phyloP scores from a whole-genome alignment of 129 eudicot genomes.

The Chrysanthemum lavandulifolium region DNA sequence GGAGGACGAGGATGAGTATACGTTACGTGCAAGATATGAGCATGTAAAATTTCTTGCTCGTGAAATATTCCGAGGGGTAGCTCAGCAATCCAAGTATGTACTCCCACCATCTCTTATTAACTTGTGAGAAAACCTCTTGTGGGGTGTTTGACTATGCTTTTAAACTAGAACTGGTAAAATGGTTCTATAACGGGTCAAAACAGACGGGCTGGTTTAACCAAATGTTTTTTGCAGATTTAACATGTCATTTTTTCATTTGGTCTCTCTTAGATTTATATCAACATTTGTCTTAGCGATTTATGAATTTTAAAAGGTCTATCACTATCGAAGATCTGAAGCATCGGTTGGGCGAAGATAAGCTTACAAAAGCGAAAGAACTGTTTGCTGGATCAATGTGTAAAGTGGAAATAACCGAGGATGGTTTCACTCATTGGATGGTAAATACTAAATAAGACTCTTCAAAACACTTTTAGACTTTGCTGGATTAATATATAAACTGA shows the following conservation, averaged over 20 bases:
- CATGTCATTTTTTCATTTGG: neutral
- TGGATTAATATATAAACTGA: neutral
- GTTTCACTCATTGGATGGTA: constrained; percentile 28
- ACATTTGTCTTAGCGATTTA: neutral
- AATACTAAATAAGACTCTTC: neutral
- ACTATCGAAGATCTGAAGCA: constrained; percentile 13
- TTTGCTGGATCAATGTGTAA: constrained; percentile 22
- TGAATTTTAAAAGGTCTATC: constrained; percentile 17
- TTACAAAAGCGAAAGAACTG: constrained; percentile 1
- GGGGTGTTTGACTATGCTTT: neutral
- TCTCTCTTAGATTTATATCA: neutral
- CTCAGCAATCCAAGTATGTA: constrained; percentile 9
- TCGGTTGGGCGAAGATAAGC: constrained; percentile 4
- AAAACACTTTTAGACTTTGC: neutral
- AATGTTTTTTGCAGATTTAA: too few species aligned
- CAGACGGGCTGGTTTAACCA: too few species aligned
- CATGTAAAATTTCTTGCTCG: neutral
- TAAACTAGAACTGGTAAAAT: too few species aligned
- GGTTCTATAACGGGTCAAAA: neutral
- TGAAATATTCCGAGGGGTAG: constrained; percentile 10
- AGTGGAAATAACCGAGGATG: neutral
- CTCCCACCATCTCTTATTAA: neutral
- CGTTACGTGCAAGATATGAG: neutral
- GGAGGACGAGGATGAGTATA: constrained; percentile 18
- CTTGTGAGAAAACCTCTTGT: neutral